A percentile compares a stretch with the other conserved stretches of the same genome.
These are phyloP conservation scores for Nitzschia inconspicua DNA, from an alignment of 108 stramenopile species.

Conservation along the genomic window DNA sequence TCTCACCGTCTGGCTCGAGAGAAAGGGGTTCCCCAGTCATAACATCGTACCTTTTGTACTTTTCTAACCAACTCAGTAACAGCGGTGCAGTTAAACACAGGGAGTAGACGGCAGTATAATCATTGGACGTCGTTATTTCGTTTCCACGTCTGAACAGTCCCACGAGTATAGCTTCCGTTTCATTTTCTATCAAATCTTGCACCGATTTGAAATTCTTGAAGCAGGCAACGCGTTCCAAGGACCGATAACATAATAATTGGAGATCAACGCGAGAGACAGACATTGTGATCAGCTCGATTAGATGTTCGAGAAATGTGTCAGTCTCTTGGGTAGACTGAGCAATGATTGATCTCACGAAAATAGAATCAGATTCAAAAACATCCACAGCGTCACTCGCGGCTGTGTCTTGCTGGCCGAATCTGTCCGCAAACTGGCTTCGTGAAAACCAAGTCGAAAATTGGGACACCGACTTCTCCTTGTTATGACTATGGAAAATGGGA, in stretches of 20 bases:
- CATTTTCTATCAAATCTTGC: slow-evolving; percentile 37
- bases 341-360: slow-evolving; percentile 49
- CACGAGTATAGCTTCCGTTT: slow-evolving; percentile 39
- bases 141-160: slow-evolving; percentile 38
- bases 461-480: neutral
- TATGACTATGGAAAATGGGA: neutral
- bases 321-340: slow-evolving; percentile 39
- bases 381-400: slow-evolving; percentile 28
- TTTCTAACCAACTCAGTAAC: slow-evolving; percentile 7
- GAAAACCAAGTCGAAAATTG: slow-evolving; percentile 11
- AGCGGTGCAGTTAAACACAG: slow-evolving; percentile 52
- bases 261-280: slow-evolving; percentile 30
- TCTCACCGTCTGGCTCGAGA: slow-evolving; percentile 5
- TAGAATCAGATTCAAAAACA: slow-evolving; percentile 47
- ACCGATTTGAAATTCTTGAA: slow-evolving; percentile 41
- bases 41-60: neutral
- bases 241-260: slow-evolving; percentile 46
- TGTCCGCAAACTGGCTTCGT: slow-evolving; percentile 5
- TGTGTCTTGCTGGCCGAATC: neutral
- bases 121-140: neutral
- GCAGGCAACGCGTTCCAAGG: slow-evolving; percentile 48
- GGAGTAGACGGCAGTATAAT: slow-evolving; percentile 22
- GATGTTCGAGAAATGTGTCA: slow-evolving; percentile 22
- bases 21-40: neutral
- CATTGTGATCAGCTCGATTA: slow-evolving; percentile 54